Evolutionary conservation across 257 asterid genomes (phyloP).

Genomic region (Buddleja alternifolia): DNA sequence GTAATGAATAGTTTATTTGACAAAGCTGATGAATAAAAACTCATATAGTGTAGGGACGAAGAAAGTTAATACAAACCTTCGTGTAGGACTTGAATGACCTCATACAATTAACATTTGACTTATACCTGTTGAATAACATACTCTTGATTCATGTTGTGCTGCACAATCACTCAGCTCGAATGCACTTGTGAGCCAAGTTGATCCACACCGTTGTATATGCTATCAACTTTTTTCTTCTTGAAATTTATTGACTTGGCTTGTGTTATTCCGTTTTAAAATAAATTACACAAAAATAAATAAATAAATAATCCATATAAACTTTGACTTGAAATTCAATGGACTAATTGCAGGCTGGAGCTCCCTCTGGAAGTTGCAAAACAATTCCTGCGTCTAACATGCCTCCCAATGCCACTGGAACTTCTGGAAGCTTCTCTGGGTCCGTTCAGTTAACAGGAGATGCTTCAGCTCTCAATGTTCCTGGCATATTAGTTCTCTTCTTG

Average conservation of each 20-base stretch:
- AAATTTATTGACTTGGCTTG: too few relatives aligned
- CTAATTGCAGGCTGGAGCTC: constrained; percentile 75
- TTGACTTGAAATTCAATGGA: constrained; percentile 12
- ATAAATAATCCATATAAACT: too few relatives aligned
- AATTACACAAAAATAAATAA: too few relatives aligned
- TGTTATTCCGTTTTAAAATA: too few relatives aligned
- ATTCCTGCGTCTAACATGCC: constrained; percentile 49
- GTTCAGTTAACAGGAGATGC: constrained; percentile 83
- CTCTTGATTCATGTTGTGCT: not conserved
- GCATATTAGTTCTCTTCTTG: constrained; percentile 32
- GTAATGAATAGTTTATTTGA: not conserved
- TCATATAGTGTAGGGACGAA: not conserved
- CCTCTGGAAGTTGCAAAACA: constrained; percentile 79
- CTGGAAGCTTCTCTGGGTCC: constrained; percentile 94
- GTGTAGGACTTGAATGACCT: not conserved
- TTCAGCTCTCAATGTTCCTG: constrained; percentile 42
- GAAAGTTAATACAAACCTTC: not conserved
- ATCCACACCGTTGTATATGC: not conserved
- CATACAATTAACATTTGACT: not conserved
- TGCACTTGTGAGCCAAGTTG: not conserved
- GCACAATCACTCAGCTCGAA: not conserved
- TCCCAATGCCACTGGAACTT: constrained; percentile 42
- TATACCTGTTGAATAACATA: not conserved
- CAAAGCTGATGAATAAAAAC: not conserved
- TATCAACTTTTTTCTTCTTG: too few relatives aligned